Evolutionary conservation across 2,329 filamentous ascomycete genomes (phyloP), one percentile per base, ranked within the genome.

Genomic region (Alternaria sp.): DNA sequence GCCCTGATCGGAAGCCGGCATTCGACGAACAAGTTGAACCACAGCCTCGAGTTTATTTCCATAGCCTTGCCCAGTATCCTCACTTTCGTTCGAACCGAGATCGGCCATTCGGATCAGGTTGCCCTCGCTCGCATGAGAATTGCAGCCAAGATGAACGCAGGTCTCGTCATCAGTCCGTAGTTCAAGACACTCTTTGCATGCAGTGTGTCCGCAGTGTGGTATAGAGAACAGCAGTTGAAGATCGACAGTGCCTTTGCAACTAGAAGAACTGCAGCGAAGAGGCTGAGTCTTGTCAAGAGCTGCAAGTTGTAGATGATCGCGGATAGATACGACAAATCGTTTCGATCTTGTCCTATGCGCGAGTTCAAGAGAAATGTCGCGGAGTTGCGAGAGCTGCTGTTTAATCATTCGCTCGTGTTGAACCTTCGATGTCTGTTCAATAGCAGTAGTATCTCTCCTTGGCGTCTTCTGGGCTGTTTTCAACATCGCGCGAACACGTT

Each of bases 1-100:
- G 1, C 52, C 66, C 72, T 80, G 49, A 62, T 78, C 59, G 2
- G 74, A 68, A 11, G 74, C 68, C 48, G 84, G 80, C 57, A 86
- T 82, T 0, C 68, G 51, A 6, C 53, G 69, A 10, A 86, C 74
- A 12, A 80, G 54, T 0, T 62, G 14, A 2, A 53, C 54, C 14
- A 78, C 64, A 0, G 51, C 57, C 25, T 74, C 56, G 11, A 77
- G 50, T 57, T 78, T 78, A 7, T 62, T 62, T 1, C 74, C 74
- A 30, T 65, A 73, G 51, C 62, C 78, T 16, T 72, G 70, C 2
- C 73, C 67, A 40, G 74, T n/a, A 9, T 12, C 64, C 6, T 67
- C 65, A 25, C 70, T 58, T 12, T 61, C 45, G 5, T 27, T 51
- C 3, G 60, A 65, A 10, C 64, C 68, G 6, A 77, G 51, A 34